These are phyloP conservation scores for Quercus ilex DNA, from an alignment of 306 rosid genomes.

Conservation along the genomic window DNA sequence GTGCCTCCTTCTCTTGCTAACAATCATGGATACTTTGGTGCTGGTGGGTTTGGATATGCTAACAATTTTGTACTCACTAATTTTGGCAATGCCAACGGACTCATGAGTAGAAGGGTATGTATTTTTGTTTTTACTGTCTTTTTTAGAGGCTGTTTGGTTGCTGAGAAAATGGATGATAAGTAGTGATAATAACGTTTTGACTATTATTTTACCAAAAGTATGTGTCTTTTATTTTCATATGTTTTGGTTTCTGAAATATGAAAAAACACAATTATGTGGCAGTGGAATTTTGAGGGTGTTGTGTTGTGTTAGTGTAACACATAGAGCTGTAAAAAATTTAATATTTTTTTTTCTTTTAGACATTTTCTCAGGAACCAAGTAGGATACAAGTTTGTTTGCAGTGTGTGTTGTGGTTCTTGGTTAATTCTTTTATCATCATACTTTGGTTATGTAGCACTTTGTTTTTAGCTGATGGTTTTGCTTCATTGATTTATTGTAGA, in stretches of 20 bases:
- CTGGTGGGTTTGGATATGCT: conserved; percentile 52
- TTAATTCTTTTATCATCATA: background rate
- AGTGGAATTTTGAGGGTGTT: background rate
- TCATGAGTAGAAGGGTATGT: conserved; percentile 57
- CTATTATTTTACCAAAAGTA: background rate
- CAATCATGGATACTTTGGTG: conserved; percentile 43
- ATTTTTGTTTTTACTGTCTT: background rate
- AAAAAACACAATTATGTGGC: background rate
- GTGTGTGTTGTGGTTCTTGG: background rate
- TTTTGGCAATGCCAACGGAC: conserved; percentile 48
- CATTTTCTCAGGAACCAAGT: background rate
- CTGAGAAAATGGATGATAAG: background rate
- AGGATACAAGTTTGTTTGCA: background rate
- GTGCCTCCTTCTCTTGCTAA: conserved; percentile 76
- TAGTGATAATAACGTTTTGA: background rate
- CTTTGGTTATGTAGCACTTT: background rate
- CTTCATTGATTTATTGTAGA: conserved; percentile 35
- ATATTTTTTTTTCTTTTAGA: background rate
- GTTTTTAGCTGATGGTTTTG: conserved; percentile 2
- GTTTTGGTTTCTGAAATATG: conserved; percentile 7
- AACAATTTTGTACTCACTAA: conserved; percentile 42
- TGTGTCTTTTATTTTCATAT: background rate
- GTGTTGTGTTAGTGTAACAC: background rate
- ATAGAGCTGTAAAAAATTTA: background rate
- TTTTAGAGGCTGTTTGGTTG: conserved; percentile 7